phyloP scores from a whole-genome alignment of 768 basidiomycete species.

The Suillus paluster region DNA sequence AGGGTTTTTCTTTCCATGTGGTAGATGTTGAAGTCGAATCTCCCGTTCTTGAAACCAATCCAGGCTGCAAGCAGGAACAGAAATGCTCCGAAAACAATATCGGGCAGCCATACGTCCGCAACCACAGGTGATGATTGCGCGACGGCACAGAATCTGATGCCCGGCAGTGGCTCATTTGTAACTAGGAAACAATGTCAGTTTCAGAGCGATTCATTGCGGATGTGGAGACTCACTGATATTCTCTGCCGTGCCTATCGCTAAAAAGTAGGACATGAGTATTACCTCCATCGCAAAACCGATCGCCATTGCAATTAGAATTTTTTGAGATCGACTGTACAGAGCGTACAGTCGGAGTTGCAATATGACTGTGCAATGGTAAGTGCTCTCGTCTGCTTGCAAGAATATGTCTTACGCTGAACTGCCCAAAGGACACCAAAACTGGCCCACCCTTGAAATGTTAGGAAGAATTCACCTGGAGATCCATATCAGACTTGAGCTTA shows the following conservation, averaged over 20 bases:
- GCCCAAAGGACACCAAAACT: constrained; percentile 4
- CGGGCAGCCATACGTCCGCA: constrained; percentile 1
- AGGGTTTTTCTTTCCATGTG: background rate
- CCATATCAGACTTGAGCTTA: background rate
- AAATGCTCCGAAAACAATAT: constrained; percentile 4
- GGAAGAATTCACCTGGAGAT: background rate
- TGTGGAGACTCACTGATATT: background rate
- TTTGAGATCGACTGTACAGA: background rate
- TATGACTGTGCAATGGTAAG: background rate
- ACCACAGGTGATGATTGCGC: background rate
- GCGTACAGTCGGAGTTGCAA: constrained; percentile 6
- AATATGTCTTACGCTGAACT: constrained; percentile 3
- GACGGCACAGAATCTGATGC: background rate
- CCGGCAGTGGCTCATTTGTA: background rate
- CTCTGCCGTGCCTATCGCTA: background rate
- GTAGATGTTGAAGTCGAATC: background rate
- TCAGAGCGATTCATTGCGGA: background rate
- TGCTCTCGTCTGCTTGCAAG: background rate
- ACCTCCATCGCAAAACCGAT: background rate
- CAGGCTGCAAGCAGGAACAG: constrained; percentile 2
- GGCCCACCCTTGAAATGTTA: background rate
- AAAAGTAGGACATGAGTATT: background rate
- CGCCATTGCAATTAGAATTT: background rate
- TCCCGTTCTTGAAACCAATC: background rate
- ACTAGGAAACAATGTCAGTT: background rate